These are phyloP conservation scores for Moesziomyces sp. DNA, from an alignment of 1,284 basidiomycete species.

Conservation along the genomic window DNA sequence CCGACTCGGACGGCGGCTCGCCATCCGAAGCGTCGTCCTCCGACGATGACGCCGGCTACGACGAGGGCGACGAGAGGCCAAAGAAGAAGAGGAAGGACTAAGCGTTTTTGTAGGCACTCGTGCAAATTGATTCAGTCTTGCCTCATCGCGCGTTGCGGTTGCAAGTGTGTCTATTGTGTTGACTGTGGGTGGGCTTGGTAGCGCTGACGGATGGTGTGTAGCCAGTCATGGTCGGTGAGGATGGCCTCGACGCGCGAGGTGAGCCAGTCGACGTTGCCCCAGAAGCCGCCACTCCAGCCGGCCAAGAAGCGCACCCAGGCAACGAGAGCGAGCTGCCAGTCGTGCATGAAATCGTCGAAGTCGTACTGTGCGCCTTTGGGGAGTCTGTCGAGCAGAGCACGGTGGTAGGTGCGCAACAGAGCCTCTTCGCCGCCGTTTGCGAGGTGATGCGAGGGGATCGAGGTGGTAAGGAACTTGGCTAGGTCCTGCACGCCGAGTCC, in stretches of 20 bases:
- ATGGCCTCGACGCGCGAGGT: constrained; percentile 21
- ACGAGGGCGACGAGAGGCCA: constrained; percentile 39
- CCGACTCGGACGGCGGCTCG: constrained; percentile 56
- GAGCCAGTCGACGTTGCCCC: constrained; percentile 52
- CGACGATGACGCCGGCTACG: constrained; percentile 64
- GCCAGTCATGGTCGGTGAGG: constrained; percentile 31
- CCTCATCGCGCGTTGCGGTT: background rate
- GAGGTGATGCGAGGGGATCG: constrained; percentile 12
- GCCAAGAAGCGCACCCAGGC: constrained; percentile 50
- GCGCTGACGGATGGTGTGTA: constrained; percentile 1
- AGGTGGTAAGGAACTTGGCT: constrained; percentile 49
- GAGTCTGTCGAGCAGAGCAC: constrained; percentile 1
- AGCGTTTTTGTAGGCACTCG: background rate
- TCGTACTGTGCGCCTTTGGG: constrained; percentile 19
- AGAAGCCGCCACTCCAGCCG: constrained; percentile 50
- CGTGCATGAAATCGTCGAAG: constrained; percentile 16
- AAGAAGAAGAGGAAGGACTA: constrained; percentile 61
- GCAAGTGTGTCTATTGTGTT: background rate
- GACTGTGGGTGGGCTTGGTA: background rate
- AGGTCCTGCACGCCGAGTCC: constrained; percentile 48
- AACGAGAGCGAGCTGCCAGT: constrained; percentile 49
- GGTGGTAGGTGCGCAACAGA: constrained; percentile 30
- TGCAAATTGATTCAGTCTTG: constrained; percentile 1
- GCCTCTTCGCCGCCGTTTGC: constrained; percentile 9
- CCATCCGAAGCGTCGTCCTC: constrained; percentile 70